Evolutionary conservation across 768 basidiomycete genomes (phyloP).

Genomic region (Collybia nuda): DNA sequence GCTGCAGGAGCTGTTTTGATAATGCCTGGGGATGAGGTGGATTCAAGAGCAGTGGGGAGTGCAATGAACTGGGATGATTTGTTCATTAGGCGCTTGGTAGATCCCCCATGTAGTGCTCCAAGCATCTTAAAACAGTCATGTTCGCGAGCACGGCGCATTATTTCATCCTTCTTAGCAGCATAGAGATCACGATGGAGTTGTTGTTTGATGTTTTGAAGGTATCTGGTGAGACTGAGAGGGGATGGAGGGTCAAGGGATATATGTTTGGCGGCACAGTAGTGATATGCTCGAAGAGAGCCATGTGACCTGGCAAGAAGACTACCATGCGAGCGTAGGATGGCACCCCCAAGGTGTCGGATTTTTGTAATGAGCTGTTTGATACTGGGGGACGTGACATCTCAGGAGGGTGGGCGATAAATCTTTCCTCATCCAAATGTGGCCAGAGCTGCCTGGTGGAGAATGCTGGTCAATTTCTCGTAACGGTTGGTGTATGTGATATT

Average conservation of each 20-base stretch:
- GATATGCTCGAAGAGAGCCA: background rate
- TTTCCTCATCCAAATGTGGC: background rate
- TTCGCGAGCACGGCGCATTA: background rate
- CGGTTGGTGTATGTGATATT: background rate
- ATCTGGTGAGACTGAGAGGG: background rate
- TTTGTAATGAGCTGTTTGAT: background rate
- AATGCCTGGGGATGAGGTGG: background rate
- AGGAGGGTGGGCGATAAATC: background rate
- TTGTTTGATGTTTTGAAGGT: background rate
- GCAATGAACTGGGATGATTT: background rate
- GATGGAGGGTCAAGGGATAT: background rate
- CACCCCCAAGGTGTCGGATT: constrained; percentile 1
- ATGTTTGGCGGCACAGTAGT: background rate
- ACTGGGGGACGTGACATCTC: background rate
- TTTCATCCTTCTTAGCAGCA: constrained; percentile 6
- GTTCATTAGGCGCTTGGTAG: constrained; percentile 1
- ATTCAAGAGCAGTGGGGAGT: constrained; percentile 8
- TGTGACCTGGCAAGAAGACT: background rate
- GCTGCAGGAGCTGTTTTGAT: constrained; percentile 8
- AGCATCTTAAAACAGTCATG: background rate
- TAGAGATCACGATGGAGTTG: constrained; percentile 2
- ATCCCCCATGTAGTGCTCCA: background rate
- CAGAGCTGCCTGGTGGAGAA: background rate
- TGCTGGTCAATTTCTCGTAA: background rate
- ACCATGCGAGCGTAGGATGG: background rate